Conservation (phyloP, 305 asterid genomes). For the Fraxinus sp. region DNA sequence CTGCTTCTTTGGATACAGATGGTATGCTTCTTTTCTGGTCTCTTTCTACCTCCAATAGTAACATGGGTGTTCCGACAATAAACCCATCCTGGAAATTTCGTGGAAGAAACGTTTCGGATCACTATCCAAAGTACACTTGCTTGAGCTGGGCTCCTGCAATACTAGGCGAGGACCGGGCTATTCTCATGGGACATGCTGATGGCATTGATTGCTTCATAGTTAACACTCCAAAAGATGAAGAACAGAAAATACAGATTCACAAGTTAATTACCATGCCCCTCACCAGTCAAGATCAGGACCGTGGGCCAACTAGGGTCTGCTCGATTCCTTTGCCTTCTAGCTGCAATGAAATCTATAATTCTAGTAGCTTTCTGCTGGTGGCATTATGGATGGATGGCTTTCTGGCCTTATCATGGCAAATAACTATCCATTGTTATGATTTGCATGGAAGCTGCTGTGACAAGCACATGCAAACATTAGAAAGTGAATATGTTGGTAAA, state of each 20-base stretch:
- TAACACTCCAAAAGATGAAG: constrained; percentile 38
- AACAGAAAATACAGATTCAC: constrained; percentile 42
- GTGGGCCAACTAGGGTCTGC: constrained; percentile 55
- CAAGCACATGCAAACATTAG: constrained; percentile 49
- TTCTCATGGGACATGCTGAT: constrained; percentile 72
- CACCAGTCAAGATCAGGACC: constrained; percentile 38
- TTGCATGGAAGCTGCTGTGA: constrained; percentile 37
- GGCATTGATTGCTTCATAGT: constrained; percentile 72
- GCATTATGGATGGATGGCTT: constrained; percentile 71
- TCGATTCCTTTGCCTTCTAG: constrained; percentile 63
- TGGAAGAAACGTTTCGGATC: constrained; percentile 43
- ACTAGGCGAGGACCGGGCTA: constrained; percentile 48
- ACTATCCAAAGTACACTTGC: constrained; percentile 61
- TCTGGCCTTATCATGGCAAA: constrained; percentile 82
- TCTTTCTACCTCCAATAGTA: constrained; percentile 51
- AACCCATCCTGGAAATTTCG: constrained; percentile 63
- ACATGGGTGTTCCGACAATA: constrained; percentile 60
- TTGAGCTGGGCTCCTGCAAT: constrained; percentile 81
- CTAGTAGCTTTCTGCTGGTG: constrained; percentile 65
- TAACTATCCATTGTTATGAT: constrained; percentile 55
- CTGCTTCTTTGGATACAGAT: constrained; percentile 79
- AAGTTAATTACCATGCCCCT: constrained; percentile 60
- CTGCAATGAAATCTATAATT: constrained; percentile 45
- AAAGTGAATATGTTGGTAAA: constrained; percentile 54
- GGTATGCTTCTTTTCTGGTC: constrained; percentile 84